Base-by-base conservation (phyloP, 75 land plant genomes). In the Azolla pinnata region DNA sequence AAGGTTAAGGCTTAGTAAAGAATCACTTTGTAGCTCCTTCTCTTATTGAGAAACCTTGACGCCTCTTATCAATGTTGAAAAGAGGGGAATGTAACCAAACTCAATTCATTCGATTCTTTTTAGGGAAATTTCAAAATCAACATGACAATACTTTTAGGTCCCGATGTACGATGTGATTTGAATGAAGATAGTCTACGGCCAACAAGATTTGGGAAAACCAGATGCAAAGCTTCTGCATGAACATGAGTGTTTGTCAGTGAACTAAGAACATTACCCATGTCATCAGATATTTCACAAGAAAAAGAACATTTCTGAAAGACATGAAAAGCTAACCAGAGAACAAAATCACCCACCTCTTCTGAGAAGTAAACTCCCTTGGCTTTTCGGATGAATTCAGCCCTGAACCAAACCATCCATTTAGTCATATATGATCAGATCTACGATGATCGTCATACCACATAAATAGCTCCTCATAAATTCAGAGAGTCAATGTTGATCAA, bases 371-470 rank as follows among this genome's bases (percentile, higher is more conserved):
- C 72, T 33, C 97, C 88, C 60, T 83, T 84, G 2, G 96, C 83
- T 63, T 69, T 85, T 51, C 85, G 78, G 54, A 95, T 83, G 12
- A 82, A 75, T 53, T 90, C 97, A 23, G 97, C 82, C 91, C 99
- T 95, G 72, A 38, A 35, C 14, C 44, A 46, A 30, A 20, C 27
- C 21, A 31, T 29, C 5, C 38, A 31, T 58, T 16, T 34, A 33
- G 34, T 20, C 20, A 31, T 24, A 49, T 52, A 40, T 14, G 28
- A 54, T 29, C 33, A 44, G 38, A 25, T 7, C 14, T 38, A n/a
- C n/a, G n/a, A n/a, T n/a, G n/a, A n/a, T n/a, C n/a, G n/a, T n/a
- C n/a, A n/a, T n/a, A n/a, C n/a, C n/a, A n/a, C n/a, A n/a, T n/a
- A n/a, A n/a, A n/a, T n/a, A n/a, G n/a, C n/a, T n/a, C n/a, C n/a